These are phyloP conservation scores for Alternaria sp. DNA, from an alignment of 2,329 filamentous ascomycete species.

Conservation along the genomic window DNA sequence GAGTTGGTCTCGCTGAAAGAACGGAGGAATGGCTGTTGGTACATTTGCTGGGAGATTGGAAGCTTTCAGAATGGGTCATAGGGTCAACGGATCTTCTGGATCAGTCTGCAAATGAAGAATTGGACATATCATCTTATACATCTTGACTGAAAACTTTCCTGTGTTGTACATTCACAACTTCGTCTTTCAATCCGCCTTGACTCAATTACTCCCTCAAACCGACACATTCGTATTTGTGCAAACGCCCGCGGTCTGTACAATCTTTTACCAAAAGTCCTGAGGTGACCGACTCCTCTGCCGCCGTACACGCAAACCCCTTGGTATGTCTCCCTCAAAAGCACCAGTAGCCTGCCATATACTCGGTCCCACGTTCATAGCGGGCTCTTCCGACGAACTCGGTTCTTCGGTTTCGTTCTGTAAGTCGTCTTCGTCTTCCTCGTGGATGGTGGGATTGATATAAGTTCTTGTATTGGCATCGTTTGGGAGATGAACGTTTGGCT, in stretches of 20 bases:
- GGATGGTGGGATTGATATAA: no score
- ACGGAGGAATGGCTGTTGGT: neutral
- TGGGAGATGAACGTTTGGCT: no score
- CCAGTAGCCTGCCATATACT: neutral
- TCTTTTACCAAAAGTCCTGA: neutral
- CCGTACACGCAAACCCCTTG: neutral
- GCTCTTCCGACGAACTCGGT: no score
- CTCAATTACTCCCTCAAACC: rapidly evolving
- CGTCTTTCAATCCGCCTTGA: no score
- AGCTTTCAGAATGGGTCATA: neutral
- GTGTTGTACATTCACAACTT: no score
- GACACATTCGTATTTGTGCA: no score
- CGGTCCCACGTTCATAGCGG: rapidly evolving
- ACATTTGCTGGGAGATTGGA: no score
- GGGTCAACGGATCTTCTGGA: neutral
- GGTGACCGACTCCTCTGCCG: neutral
- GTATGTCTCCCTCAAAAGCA: neutral
- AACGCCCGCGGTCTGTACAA: neutral
- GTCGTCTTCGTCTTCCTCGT: no score
- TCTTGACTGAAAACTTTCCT: neutral
- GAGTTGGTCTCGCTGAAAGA: conserved; percentile 17
- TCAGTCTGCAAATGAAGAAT: neutral
- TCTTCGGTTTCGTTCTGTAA: no score
- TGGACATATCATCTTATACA: neutral
- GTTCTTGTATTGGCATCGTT: no score